Evolutionary conservation across 768 basidiomycete genomes (phyloP), one percentile per base, ranked within the genome.

Genomic region (Hygrophorus pudorinus): DNA sequence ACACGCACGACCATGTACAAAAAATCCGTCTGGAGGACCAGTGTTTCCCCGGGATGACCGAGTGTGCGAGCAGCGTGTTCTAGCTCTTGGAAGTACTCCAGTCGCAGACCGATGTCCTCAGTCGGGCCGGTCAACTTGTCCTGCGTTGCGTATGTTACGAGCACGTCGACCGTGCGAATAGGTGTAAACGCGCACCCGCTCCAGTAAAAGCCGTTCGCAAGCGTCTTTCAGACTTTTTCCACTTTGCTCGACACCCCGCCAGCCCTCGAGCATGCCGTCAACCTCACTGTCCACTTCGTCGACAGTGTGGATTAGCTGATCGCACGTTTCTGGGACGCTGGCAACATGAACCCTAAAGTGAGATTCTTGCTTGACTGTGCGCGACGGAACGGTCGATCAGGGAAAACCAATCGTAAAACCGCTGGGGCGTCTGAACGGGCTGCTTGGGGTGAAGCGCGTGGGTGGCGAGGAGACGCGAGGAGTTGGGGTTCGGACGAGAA

Each of bases 391-490:
- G 73, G 51, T 96, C 92, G 42, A 99, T 80, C 32, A 85, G 71
- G 3, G 88, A 72, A 60, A 92, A 94, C 84, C 92, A 96, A 64
- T 98, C 94, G 58, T 93, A 90, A 63, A 99, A 94, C 52, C 96
- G 91, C 54, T 98, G 90, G 1, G 92, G 84, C 0, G 91, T 94
- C 49, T 84, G 76, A 31, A 98, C 81, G 4, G 87, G 82, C 32
- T 79, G 74, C 40, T 73, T 76, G 2, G 88, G 85, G 55, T 85
- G 82, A 12, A 89, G 65, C 0, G 79, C 71, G 55, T 84, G 77
- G 8, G 44, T 20, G 4, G 38, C 35, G 3, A 38, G 18, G 14
- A 36, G 47, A 28, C 34, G 40, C n/a, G n/a, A n/a, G n/a, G 42
- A 36, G 18, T 38, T 37, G 32, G 33, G 46, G 33, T 53, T 48